phyloP scores from a whole-genome alignment of 1,284 basidiomycete genomes.

The Ceratorhiza oryzae-sativae region DNA sequence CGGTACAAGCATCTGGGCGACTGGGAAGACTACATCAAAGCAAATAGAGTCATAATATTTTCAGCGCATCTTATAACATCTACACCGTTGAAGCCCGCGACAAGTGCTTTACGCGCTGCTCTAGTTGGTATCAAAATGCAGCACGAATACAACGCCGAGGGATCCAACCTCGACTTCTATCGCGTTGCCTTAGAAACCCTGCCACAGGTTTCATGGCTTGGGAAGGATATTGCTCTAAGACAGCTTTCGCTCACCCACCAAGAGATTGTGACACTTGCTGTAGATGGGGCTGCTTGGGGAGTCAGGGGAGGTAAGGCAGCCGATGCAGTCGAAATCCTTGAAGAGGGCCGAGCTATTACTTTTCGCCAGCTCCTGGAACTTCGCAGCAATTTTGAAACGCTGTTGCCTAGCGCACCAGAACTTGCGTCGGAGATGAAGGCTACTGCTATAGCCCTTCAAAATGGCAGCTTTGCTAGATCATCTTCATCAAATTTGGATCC shows the following conservation, averaged over 20 bases:
- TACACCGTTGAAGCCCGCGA: not conserved
- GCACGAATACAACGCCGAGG: not conserved
- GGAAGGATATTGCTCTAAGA: conserved; percentile 4
- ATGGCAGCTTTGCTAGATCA: not conserved
- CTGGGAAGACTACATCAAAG: not conserved
- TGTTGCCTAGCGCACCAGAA: conserved; percentile 43
- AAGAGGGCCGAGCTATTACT: conserved; percentile 48
- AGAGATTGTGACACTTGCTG: not conserved
- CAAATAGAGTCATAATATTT: not conserved
- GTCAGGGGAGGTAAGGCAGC: not conserved
- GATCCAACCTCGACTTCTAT: not conserved
- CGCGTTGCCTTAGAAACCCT: not conserved
- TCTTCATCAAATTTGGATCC: not conserved
- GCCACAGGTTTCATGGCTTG: conserved; percentile 24
- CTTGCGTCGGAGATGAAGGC: conserved; percentile 41
- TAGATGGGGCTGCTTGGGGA: conserved; percentile 4
- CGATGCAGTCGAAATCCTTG: conserved; percentile 46
- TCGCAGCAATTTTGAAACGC: conserved; percentile 48
- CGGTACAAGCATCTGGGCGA: not conserved
- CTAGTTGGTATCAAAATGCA: not conserved
- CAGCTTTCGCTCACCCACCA: conserved; percentile 11
- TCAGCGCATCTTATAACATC: not conserved
- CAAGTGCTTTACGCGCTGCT: not conserved
- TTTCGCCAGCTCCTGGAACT: conserved; percentile 49
- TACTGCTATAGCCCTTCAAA: conserved; percentile 4